Conservation (phyloP, 805 yeast genomes). For the Isabelozyma rhagii region DNA sequence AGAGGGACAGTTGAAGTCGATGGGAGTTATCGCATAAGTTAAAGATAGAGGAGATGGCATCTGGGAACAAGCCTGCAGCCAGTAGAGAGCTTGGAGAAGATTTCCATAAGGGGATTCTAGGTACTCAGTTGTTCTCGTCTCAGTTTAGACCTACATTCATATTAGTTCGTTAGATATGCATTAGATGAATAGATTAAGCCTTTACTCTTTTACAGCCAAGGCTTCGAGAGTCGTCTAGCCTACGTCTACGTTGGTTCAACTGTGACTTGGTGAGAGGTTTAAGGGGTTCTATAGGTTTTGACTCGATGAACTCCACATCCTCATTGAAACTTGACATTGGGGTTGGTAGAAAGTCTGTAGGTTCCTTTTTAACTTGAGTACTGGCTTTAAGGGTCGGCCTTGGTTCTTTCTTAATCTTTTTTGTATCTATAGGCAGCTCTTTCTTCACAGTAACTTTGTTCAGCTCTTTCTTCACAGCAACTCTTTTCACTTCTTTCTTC, state of each 20-base stretch:
- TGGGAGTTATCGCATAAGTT: too few relatives aligned
- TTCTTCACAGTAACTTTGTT: not conserved
- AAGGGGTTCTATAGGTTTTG: conserved; percentile 5
- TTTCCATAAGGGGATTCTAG: too few relatives aligned
- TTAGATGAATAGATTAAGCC: not conserved
- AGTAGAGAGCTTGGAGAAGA: too few relatives aligned
- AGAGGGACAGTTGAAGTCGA: too few relatives aligned
- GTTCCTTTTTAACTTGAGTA: conserved; percentile 7
- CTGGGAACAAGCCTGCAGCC: too few relatives aligned
- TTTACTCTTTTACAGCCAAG: not conserved
- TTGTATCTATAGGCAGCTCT: not conserved
- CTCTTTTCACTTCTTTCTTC: not conserved
- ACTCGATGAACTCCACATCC: not conserved
- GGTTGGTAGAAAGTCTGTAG: conserved; percentile 19
- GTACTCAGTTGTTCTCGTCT: too few relatives aligned
- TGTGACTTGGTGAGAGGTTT: conserved; percentile 6
- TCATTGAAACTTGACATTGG: conserved; percentile 34
- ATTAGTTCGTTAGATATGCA: not conserved
- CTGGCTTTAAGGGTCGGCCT: conserved; percentile 4
- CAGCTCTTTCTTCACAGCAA: conserved; percentile 1
- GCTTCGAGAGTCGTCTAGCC: not conserved
- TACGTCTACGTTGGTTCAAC: conserved; percentile 3
- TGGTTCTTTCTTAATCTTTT: not conserved
- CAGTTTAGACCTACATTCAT: too few relatives aligned
- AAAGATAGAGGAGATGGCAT: too few relatives aligned